A percentile compares a stretch with the other conserved stretches of the same genome.
phyloP scores from a whole-genome alignment of 2,329 filamentous ascomycete genomes.

The Chrysoporthe cubensis region DNA sequence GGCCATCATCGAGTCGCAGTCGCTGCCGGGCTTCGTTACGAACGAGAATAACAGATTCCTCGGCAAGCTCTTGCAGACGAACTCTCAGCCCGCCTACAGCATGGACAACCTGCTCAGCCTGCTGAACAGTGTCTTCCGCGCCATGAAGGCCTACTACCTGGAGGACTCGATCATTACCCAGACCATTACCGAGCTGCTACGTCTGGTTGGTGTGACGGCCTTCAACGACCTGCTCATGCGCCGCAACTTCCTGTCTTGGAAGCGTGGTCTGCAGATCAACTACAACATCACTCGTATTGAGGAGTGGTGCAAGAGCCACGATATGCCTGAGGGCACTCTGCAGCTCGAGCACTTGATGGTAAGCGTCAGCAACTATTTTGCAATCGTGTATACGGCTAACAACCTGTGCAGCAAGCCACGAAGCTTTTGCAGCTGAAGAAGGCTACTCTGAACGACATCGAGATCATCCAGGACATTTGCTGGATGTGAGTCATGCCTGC shows the following conservation, averaged over 20 bases:
- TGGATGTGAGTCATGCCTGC: constrained; percentile 78
- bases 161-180: constrained; percentile 96
- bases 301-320: constrained; percentile 99
- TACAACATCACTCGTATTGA: constrained; percentile 99
- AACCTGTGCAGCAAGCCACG: constrained; percentile 76
- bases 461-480: constrained; percentile 99
- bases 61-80: constrained; percentile 91
- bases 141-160: constrained; percentile 98
- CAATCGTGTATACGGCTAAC: constrained; percentile 35
- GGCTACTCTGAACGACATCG: constrained; percentile 97
- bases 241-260: constrained; percentile 98
- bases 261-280: constrained; percentile 98
- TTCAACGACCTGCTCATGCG: constrained; percentile 99
- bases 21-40: constrained; percentile 95
- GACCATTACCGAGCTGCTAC: constrained; percentile 90
- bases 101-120: constrained; percentile 98
- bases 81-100: constrained; percentile 92
- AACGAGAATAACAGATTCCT: constrained; percentile 98
- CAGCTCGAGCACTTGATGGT: constrained; percentile 98
- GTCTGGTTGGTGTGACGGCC: constrained; percentile 92
- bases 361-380: constrained; percentile 31
- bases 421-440: constrained; percentile 99
- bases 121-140: constrained; percentile 95
- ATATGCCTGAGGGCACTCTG: constrained; percentile 97
- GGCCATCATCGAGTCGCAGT: constrained; percentile 98